Evolutionary conservation across 1,284 basidiomycete genomes (phyloP).

Genomic region (Cryptococcus neoformans): DNA sequence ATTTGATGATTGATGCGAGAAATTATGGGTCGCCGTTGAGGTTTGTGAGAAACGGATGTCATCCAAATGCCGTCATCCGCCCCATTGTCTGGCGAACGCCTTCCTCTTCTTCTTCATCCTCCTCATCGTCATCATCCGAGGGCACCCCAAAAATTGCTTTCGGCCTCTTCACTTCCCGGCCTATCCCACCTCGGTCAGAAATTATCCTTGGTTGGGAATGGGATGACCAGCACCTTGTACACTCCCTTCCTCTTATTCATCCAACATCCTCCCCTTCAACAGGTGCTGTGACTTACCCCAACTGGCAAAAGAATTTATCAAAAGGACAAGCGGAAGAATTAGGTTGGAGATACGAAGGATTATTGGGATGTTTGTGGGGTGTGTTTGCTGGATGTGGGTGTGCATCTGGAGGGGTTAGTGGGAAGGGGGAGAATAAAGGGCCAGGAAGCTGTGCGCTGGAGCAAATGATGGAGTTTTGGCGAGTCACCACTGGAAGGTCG

Average conservation of each 20-base stretch:
- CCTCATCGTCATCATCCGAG: too few relatives aligned
- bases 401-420: neutral
- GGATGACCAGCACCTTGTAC: slow-evolving; percentile 89
- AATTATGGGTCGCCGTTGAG: slow-evolving; percentile 70
- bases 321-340: neutral
- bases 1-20: slow-evolving; percentile 76
- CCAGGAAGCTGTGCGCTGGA: slow-evolving; percentile 58
- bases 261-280: slow-evolving; percentile 17
- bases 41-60: slow-evolving; percentile 79
- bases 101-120: neutral
- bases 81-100: slow-evolving; percentile 58
- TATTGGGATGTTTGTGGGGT: neutral
- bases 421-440: too few relatives aligned
- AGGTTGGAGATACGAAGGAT: neutral
- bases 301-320: slow-evolving; percentile 65
- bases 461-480: slow-evolving; percentile 56
- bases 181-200: slow-evolving; percentile 76
- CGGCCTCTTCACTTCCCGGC: slow-evolving; percentile 5
- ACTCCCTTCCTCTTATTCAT: slow-evolving; percentile 55
- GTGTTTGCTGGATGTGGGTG: neutral
- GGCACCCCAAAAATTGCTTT: too few relatives aligned
- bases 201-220: slow-evolving; percentile 93
- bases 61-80: slow-evolving; percentile 81
- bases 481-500: slow-evolving; percentile 52
- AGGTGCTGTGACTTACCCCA: slow-evolving; percentile 41